A percentile compares a stretch with the other conserved stretches of the same genome.
phyloP scores from a whole-genome alignment of 139 green algal genomes.

The Mychonastes homosphaera region DNA sequence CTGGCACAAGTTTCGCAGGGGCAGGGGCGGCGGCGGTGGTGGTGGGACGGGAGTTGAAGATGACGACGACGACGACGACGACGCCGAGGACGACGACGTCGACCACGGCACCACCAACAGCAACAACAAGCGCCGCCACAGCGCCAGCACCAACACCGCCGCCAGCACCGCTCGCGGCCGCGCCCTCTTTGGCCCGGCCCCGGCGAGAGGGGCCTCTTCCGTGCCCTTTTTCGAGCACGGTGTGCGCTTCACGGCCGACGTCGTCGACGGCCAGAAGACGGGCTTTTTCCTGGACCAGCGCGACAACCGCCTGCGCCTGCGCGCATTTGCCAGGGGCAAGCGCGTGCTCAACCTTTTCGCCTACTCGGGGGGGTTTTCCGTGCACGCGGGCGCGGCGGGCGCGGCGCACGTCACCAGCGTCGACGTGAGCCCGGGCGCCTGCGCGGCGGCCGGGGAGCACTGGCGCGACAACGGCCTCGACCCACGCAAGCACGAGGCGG shows the following conservation, averaged over 20 bases:
- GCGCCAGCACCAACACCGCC: background rate
- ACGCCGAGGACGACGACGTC: background rate
- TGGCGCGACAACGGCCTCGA: conserved; percentile 38
- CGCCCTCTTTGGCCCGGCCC: conserved; percentile 7
- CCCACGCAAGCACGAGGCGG: conserved; percentile 7
- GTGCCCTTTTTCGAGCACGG: conserved; percentile 32
- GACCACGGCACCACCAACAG: background rate
- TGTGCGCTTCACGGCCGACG: conserved; percentile 21
- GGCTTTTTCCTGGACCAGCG: conserved; percentile 5
- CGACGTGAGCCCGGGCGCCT: conserved; percentile 29
- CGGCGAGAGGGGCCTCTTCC: conserved; percentile 3
- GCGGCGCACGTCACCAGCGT: conserved; percentile 33
- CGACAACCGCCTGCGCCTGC: conserved; percentile 19
- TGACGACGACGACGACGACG: background rate
- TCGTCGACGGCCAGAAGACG: conserved; percentile 36
- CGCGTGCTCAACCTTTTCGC: conserved; percentile 40
- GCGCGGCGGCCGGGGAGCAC: conserved; percentile 23
- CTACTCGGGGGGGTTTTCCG: conserved; percentile 37
- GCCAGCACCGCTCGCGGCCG: conserved; percentile 7
- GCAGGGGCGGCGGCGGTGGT: background rate
- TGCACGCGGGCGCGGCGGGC: conserved; percentile 32
- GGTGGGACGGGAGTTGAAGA: background rate
- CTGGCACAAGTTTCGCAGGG: background rate
- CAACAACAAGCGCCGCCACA: background rate
- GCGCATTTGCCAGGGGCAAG: conserved; percentile 3